A percentile compares a stretch with the other conserved stretches of the same genome.
Evolutionary conservation across 2,329 filamentous ascomycete genomes (phyloP).

Genomic region (Cordyceps cateniannulata): DNA sequence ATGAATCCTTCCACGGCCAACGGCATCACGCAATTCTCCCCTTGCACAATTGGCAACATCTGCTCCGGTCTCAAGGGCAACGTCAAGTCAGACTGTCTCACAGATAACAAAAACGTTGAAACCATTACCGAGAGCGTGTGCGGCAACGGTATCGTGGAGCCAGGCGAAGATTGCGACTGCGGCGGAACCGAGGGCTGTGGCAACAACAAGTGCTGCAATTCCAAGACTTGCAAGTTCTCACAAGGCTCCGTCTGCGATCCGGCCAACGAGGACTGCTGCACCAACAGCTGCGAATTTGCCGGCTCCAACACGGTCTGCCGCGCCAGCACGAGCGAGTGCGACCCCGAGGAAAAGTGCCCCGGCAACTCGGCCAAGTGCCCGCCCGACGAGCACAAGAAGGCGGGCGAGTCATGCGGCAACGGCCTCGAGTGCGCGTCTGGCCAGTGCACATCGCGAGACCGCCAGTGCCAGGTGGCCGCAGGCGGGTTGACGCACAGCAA

Average conservation of each 20-base stretch:
- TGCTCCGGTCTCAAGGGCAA: constrained; percentile 78
- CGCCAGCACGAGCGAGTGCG: constrained; percentile 70
- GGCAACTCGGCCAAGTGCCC: constrained; percentile 71
- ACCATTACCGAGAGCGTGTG: constrained; percentile 81
- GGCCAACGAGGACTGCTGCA: constrained; percentile 77
- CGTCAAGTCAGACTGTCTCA: constrained; percentile 70
- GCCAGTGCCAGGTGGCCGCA: constrained; percentile 82
- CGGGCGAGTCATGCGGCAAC: constrained; percentile 66
- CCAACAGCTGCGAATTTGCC: constrained; percentile 58
- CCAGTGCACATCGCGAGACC: constrained; percentile 87
- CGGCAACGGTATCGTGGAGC: constrained; percentile 94
- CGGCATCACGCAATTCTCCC: constrained; percentile 73
- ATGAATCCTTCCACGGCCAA: constrained; percentile 88
- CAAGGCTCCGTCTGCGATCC: constrained; percentile 70
- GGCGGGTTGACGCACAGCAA: constrained; percentile 67
- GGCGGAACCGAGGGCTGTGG: constrained; percentile 69
- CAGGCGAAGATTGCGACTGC: constrained; percentile 93
- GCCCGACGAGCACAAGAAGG: constrained; percentile 57
- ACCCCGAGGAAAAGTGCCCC: constrained; percentile 76
- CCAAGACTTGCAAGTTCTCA: constrained; percentile 80
- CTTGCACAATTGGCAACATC: constrained; percentile 88
- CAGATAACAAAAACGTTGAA: constrained; percentile 75
- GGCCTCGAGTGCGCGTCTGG: constrained; percentile 78
- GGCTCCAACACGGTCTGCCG: constrained; percentile 70
- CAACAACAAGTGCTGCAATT: constrained; percentile 74